Conservation (phyloP, 805 yeast genomes). For the Candida xiaguanensis region DNA sequence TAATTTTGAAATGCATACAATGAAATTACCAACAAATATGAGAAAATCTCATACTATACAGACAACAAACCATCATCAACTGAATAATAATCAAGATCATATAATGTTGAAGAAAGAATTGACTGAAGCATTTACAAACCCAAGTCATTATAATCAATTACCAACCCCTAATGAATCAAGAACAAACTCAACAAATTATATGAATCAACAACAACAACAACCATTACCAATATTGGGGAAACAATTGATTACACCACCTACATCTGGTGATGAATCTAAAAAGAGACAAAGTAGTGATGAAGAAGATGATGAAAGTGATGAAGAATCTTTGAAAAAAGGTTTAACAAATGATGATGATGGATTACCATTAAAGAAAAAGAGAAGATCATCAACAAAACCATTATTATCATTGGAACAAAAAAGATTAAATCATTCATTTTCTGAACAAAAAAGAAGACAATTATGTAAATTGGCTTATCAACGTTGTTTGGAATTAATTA, state of each 20-base stretch:
- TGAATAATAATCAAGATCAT: slow-evolving; percentile 11
- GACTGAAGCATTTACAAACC: slow-evolving; percentile 25
- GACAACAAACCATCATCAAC: slow-evolving; percentile 4
- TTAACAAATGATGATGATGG: not conserved
- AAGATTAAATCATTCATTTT: slow-evolving; percentile 38
- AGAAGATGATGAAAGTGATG: slow-evolving; percentile 1
- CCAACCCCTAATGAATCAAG: slow-evolving; percentile 35
- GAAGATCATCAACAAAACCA: slow-evolving; percentile 30
- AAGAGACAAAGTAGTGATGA: slow-evolving; percentile 13
- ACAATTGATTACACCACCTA: slow-evolving; percentile 9
- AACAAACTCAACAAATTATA: slow-evolving; percentile 15
- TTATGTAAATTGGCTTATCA: slow-evolving; percentile 44
- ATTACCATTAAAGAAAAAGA: slow-evolving; percentile 17
- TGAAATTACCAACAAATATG: slow-evolving; percentile 16
- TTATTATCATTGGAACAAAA: slow-evolving; percentile 38
- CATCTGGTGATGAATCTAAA: slow-evolving; percentile 9
- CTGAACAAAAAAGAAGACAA: slow-evolving; percentile 42
- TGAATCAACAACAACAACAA: too few relatives aligned
- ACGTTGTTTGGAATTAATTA: slow-evolving; percentile 37
- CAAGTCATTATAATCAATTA: slow-evolving; percentile 15
- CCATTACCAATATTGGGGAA: not conserved
- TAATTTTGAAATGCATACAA: slow-evolving; percentile 27
- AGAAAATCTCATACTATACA: slow-evolving; percentile 6
- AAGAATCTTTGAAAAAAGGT: not conserved
- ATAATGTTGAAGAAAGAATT: slow-evolving; percentile 24